phyloP scores from a whole-genome alignment of 1,284 basidiomycete genomes.

The Sutorius eximius region DNA sequence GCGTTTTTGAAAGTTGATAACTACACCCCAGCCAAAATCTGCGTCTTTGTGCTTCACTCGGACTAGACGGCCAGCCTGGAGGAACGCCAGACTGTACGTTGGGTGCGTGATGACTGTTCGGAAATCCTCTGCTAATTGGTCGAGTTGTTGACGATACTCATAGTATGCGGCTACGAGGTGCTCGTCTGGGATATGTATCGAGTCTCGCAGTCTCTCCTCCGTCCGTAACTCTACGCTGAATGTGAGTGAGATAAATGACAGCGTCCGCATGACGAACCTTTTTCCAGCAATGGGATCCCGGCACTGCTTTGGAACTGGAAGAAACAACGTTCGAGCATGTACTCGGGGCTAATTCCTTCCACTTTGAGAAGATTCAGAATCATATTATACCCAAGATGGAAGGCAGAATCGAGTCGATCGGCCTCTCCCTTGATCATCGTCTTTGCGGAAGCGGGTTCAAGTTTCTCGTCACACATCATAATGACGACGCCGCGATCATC shows the following conservation, averaged over 20 bases:
- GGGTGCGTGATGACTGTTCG: conserved; percentile 93
- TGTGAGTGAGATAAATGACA: conserved; percentile 7
- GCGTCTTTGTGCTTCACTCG: conserved; percentile 83
- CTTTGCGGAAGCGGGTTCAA: conserved; percentile 92
- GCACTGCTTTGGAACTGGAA: conserved; percentile 97
- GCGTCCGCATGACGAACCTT: conserved; percentile 54
- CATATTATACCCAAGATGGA: conserved; percentile 99
- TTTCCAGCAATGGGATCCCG: conserved; percentile 85
- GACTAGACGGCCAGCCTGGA: conserved; percentile 90
- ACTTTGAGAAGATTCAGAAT: conserved; percentile 98
- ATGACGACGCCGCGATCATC: conserved; percentile 99
- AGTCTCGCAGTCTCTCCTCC: conserved; percentile 71
- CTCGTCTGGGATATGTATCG: conserved; percentile 81
- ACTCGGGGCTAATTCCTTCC: conserved; percentile 97
- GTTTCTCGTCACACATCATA: conserved; percentile 99
- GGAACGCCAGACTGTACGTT: conserved; percentile 89
- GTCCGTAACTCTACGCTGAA: conserved; percentile 61
- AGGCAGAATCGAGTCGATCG: conserved; percentile 95
- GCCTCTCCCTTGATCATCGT: conserved; percentile 99
- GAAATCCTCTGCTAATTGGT: conserved; percentile 87
- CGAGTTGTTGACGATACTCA: conserved; percentile 86
- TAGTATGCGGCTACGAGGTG: conserved; percentile 87
- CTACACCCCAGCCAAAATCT: conserved; percentile 96
- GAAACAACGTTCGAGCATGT: conserved; percentile 97
- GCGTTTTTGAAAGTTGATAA: conserved; percentile 91